These are phyloP conservation scores for Ascobolus immersus DNA, from an alignment of 495 filamentous ascomycete species.

Conservation along the genomic window DNA sequence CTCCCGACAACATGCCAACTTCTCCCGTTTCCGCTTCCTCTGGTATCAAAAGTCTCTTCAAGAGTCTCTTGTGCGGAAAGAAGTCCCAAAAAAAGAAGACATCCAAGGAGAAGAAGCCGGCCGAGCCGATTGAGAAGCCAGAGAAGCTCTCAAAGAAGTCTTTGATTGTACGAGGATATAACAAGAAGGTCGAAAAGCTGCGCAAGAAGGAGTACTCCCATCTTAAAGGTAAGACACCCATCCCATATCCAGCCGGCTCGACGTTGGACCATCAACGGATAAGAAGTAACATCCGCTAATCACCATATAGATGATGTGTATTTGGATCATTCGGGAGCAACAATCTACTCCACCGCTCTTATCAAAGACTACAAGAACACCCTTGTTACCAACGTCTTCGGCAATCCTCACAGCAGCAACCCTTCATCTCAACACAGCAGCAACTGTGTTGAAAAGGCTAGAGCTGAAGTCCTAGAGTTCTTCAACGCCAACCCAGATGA, in stretches of 20 bases:
- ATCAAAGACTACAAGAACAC: conserved; percentile 31
- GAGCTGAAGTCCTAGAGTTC: conserved; percentile 30
- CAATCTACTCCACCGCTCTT: conserved; percentile 39
- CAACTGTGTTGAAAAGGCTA: no score
- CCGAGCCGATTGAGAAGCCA: no score
- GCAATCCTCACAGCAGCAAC: conserved; percentile 54
- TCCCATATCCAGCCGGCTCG: no score
- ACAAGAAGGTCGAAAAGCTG: conserved; percentile 7
- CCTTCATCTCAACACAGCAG: conserved; percentile 35
- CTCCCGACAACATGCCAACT: no score
- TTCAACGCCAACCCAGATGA: conserved; percentile 36
- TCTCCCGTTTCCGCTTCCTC: no score
- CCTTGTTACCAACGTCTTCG: conserved; percentile 33
- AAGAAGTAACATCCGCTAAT: no score
- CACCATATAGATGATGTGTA: conserved; percentile 27
- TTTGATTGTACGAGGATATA: conserved; percentile 8
- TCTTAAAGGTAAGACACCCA: conserved; percentile 7
- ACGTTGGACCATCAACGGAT: no score
- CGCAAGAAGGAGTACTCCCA: conserved; percentile 10
- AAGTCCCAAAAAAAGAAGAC: no score
- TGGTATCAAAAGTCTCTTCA: no score
- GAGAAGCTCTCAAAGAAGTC: no score
- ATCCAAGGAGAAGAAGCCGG: no score
- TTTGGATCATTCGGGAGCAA: conserved; percentile 54
- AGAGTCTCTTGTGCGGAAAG: no score